Evolutionary conservation across 2,329 filamentous ascomycete genomes (phyloP).

Genomic region (Fusarium sp.): DNA sequence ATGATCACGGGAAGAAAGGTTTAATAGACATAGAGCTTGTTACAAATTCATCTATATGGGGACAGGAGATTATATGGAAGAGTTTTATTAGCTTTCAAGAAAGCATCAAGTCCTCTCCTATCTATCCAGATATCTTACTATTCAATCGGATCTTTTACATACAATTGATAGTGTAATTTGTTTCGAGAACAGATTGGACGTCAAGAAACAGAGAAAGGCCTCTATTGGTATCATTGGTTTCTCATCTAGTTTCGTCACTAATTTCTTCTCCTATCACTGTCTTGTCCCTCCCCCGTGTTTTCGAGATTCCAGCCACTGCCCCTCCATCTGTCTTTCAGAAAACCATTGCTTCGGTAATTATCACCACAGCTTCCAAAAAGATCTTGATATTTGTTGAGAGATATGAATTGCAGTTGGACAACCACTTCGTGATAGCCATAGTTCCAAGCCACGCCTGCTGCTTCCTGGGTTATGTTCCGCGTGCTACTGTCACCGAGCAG

Average conservation of each 20-base stretch:
- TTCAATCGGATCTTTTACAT: too few species aligned
- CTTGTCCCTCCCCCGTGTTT: not conserved
- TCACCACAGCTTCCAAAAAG: too few species aligned
- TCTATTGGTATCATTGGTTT: not conserved
- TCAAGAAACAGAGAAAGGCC: too few species aligned
- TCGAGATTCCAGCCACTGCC: too few species aligned
- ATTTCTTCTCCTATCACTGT: not conserved
- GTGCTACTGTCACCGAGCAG: too few species aligned
- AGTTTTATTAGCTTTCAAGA: too few species aligned
- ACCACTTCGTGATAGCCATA: not conserved
- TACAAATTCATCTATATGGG: too few species aligned
- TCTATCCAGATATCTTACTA: too few species aligned
- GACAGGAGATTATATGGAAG: too few species aligned
- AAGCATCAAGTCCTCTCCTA: too few species aligned
- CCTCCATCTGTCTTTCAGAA: not conserved
- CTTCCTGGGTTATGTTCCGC: not conserved
- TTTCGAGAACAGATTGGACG: not conserved
- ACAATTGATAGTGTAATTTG: not conserved
- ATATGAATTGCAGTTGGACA: not conserved
- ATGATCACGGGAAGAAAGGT: not conserved
- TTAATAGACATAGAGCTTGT: not conserved
- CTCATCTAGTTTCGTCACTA: not conserved
- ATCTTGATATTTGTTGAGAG: not conserved
- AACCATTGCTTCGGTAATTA: not conserved
- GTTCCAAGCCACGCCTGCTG: too few species aligned